Base-by-base conservation (phyloP, 2,329 filamentous ascomycete genomes). In the Niveomyces coronatus region DNA sequence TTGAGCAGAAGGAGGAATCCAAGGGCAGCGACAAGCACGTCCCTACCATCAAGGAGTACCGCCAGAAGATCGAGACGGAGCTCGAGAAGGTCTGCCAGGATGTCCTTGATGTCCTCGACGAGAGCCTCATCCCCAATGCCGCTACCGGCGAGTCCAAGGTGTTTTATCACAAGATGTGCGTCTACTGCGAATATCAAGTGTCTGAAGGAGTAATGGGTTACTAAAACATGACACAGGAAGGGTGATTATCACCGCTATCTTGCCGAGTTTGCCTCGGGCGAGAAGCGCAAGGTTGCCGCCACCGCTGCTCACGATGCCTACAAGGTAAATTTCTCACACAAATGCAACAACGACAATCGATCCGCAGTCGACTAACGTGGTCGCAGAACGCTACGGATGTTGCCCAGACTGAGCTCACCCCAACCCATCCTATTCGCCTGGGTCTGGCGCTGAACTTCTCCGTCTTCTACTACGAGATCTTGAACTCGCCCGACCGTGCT, bases 151-250 rank as follows among this genome's bases (percentile, higher is more conserved):
- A 96, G 76, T 94, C 87, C 65, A 96, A 95, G 81, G 89, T 96
- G 63, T 96, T 96, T 70, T 96, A 96, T 75, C 88, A 95, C 82
- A 96, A 96, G 81, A 96, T 96, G 89, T 95, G 71, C 55, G 85
- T 74, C 30, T 37, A 42, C 48, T 24, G 28, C 18, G 20, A 18
- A 47, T 39, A 16, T 15, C n/a, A 11, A 15, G 17, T 33, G 9
- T 33, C 31, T n/a, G n/a, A n/a, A n/a, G n/a, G n/a, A 10, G 15
- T 31, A 31, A 8, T 17, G 14, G 24, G 14, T n/a, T 11, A 14
- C 31, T 37, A 35, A 32, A 24, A 19, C 15, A 14, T 11, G n/a
- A 23, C 40, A 57, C 53, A 94, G 86, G 86, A 94, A 94, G 81
- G 87, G 86, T 68, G 86, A 94, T 64, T 94, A 94, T 71, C 86